Base-by-base conservation (phyloP, 2,329 filamentous ascomycete species). In the Pyrenochaeta sp. region DNA sequence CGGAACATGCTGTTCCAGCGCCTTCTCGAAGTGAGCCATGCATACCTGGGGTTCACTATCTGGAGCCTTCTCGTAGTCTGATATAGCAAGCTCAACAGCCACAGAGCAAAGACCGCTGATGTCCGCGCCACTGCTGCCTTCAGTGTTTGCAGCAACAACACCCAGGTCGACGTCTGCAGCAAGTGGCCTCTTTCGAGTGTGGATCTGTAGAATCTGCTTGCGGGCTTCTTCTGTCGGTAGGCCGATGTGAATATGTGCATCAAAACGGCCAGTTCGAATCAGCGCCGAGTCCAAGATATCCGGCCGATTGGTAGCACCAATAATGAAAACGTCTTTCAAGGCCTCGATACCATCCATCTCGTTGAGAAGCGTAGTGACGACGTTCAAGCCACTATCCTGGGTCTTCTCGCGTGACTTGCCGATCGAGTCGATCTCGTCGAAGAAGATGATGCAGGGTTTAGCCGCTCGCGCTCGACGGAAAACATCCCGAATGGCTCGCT, bases 271-370 rank as follows among this genome's bases (percentile, higher is more conserved):
- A 0, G 90, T 88, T 1, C 93, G 84, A 65, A 96, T 82, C 22
- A 97, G 79, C 1, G 93, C 93, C 1, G 89, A 83, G 65, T 97
- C 93, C 14, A 97, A 81, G 2, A 86, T 81, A 61, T 96, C 88
- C 0, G 93, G 93, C 39, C 90, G 85, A 73, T 97, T 97, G 0
- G 93, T 97, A 2, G 93, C 93, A 0, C 90, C 93, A 13, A 97
- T 82, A 10, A 96, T 87, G 46, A 95, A 82, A 0, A 97, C 91
- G 44, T 89, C 89, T 41, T 86, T 86, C 14, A 95, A 78, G 26
- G 86, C 79, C 69, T 96, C 90, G 57, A 96, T 96, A 32, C 93
- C 93, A 65, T 96, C 93, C 88, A 97, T 95, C 68, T 96, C 93
- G 48, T 91, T 96, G 4, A 97, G 81, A 19, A 97, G 76, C 2